A percentile compares a stretch with the other conserved stretches of the same genome.
Evolutionary conservation across 805 yeast genomes (phyloP).

Genomic region (Tanozyma kutaoensis): DNA sequence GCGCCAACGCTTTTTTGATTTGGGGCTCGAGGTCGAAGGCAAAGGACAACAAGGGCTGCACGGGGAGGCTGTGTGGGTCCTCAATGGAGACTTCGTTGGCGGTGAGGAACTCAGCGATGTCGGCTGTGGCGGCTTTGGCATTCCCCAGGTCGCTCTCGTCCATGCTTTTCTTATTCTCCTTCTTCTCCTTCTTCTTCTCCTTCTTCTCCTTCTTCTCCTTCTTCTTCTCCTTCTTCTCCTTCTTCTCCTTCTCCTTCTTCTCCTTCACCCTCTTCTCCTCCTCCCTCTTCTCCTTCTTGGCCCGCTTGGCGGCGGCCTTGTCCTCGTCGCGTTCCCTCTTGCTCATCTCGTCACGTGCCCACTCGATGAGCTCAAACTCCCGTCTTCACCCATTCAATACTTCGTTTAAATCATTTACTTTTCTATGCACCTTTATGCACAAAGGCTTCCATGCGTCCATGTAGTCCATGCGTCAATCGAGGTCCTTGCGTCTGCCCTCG

Average conservation of each 20-base stretch:
- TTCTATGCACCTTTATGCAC: no score
- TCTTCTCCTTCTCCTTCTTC: conserved; percentile 8
- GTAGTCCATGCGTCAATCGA: no score
- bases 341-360: conserved; percentile 21
- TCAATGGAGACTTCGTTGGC: conserved; percentile 42
- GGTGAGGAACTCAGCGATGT: conserved; percentile 12
- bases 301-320: conserved; percentile 10
- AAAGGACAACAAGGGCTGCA: conserved; percentile 63
- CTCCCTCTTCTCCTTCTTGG: conserved; percentile 20
- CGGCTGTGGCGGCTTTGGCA: not conserved
- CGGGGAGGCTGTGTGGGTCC: conserved; percentile 38
- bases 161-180: conserved; percentile 12
- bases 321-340: no score
- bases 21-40: conserved; percentile 21
- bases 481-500: conserved; percentile 34
- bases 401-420: no score
- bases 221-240: conserved; percentile 8
- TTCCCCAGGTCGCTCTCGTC: conserved; percentile 8
- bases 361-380: no score
- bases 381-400: no score
- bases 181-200: conserved; percentile 8
- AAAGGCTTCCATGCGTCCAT: no score
- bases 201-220: conserved; percentile 6
- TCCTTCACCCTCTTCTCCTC: conserved; percentile 13
- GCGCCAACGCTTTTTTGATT: not conserved